Evolutionary conservation across 805 yeast genomes (phyloP), one percentile per base, ranked within the genome.

Genomic region (Yamadazyma sp.): DNA sequence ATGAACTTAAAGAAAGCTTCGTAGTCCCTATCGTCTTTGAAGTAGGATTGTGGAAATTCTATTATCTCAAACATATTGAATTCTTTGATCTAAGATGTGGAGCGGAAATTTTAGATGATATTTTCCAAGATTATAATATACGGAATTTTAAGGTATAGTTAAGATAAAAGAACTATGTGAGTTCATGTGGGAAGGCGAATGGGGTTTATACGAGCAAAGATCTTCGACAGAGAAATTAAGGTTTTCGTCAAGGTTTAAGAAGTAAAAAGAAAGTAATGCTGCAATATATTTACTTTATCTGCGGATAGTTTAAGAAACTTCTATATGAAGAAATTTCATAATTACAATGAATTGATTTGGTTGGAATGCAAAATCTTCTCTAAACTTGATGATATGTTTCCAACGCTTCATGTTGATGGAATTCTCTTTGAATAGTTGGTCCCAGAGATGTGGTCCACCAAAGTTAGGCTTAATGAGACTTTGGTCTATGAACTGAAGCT

Each of bases 371-470:
- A 63, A 65, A 10, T 51, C 40, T 30, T 53, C 58, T 39, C 70
- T 52, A 41, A 59, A 62, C 38, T 62, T 63, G 28, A 57, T 56
- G 12, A 65, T 50, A 36, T 63, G 70, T 40, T 65, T 65, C 71
- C 71, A 65, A 34, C 71, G 51, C 38, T 63, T 64, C 31, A 62
- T 49, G 38, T 62, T 64, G 45, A 65, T 62, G 5, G 53, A 38
- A n/a, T 52, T 45, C 30, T 56, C 57, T 33, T 62, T 54, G 27
- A 52, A 50, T 29, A 65, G 47, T 16, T 60, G 53, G 44, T 64
- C 69, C 71, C 71, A 65, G 28, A 65, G 53, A 43, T 64, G 65
- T 33, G 44, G 49, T 1, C 71, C 71, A 5, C 71, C 71, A 13
- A 65, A 46, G n/a, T 31, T 27, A 10, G 20, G 12, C 23, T 40